Evolutionary conservation across 73 alveolate genomes (phyloP).

Genomic region (Blepharisma japonicum): DNA sequence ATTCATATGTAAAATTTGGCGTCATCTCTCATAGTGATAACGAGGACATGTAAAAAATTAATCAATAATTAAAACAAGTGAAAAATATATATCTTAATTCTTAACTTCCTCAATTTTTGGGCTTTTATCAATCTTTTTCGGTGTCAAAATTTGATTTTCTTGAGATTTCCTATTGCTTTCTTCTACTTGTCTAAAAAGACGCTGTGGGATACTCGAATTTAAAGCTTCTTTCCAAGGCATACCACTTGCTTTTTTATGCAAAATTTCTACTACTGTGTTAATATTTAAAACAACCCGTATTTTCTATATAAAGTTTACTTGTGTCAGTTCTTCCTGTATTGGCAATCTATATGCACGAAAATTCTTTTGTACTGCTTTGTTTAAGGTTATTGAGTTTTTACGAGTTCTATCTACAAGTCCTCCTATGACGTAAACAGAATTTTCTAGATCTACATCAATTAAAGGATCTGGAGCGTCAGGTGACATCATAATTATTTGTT

Average conservation of each 20-base stretch:
- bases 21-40: too few species aligned
- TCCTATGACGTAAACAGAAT: conserved; percentile 8
- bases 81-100: too few species aligned
- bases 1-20: too few species aligned
- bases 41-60: too few species aligned
- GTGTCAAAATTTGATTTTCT: too few species aligned
- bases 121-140: too few species aligned
- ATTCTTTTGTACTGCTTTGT: conserved; percentile 5
- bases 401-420: conserved; percentile 30
- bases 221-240: conserved; percentile 13
- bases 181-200: neutral
- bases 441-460: neutral
- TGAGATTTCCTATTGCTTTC: too few species aligned
- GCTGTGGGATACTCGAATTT: neutral
- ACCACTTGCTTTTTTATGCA: conserved; percentile 9
- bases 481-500: conserved; percentile 24
- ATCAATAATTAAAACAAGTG: too few species aligned
- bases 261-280: conserved; percentile 28
- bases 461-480: conserved; percentile 33
- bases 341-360: neutral
- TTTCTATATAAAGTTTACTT: neutral
- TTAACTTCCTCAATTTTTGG: too few species aligned
- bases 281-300: conserved; percentile 8
- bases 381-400: neutral
- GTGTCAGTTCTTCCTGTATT: neutral